Percentiles rank a stretch among this genome's conserved stretches.
Evolutionary conservation across 495 filamentous ascomycete genomes (phyloP).

Genomic region (Xylaria palmicola): DNA sequence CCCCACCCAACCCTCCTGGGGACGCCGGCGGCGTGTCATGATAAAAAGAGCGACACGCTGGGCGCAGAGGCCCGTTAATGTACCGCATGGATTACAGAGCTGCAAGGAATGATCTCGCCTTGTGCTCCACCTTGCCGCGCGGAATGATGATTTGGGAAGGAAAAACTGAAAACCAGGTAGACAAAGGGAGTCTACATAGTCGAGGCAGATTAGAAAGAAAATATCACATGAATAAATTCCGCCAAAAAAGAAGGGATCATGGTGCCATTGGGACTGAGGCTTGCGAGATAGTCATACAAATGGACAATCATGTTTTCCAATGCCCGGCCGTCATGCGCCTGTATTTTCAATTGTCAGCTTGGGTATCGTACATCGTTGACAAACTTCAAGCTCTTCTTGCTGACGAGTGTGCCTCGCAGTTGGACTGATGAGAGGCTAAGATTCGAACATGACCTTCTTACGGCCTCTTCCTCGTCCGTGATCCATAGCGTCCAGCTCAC

Average conservation of each 20-base stretch:
- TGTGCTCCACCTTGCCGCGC: constrained; percentile 63
- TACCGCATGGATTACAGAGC: constrained; percentile 66
- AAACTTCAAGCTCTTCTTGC: constrained; percentile 7
- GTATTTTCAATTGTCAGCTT: constrained; percentile 17
- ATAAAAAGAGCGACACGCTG: constrained; percentile 14
- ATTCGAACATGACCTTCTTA: constrained; percentile 51
- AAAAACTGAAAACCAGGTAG: not conserved
- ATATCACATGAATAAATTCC: not conserved
- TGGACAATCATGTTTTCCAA: not conserved
- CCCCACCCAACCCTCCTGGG: constrained; percentile 30
- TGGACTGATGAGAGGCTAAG: not conserved
- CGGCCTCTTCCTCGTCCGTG: constrained; percentile 40
- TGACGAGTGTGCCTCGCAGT: not conserved
- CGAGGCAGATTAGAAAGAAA: not conserved
- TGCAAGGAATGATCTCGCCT: constrained; percentile 64
- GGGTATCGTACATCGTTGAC: constrained; percentile 40
- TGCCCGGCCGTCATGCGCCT: constrained; percentile 6
- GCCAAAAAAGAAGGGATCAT: not conserved
- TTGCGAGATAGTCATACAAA: not conserved
- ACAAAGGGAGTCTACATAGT: not conserved
- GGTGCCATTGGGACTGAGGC: not conserved
- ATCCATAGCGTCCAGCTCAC: constrained; percentile 50
- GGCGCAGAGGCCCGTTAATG: constrained; percentile 33
- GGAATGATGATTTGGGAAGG: constrained; percentile 23
- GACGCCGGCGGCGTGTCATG: constrained; percentile 27